Conservation (phyloP, 2,329 filamentous ascomycete species). For the Aurifilum marmelostoma region DNA sequence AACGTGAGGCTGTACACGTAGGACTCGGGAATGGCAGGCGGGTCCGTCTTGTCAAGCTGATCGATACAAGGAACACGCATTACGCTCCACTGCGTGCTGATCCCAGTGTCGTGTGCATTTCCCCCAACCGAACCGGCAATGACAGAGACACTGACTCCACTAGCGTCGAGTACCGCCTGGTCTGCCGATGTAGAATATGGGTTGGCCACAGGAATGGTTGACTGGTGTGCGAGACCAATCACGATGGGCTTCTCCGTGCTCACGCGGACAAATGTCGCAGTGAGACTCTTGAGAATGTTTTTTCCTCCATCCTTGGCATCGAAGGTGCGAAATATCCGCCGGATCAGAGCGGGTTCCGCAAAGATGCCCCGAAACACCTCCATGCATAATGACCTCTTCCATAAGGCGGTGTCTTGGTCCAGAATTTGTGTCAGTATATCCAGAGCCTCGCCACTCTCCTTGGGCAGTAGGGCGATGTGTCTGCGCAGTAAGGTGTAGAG, state of each 20-base stretch:
- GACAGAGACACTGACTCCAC: constrained; percentile 77
- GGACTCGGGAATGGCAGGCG: constrained; percentile 83
- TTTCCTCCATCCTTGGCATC: constrained; percentile 75
- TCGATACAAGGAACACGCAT: constrained; percentile 88
- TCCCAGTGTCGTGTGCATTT: constrained; percentile 71
- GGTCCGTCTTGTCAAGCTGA: constrained; percentile 88
- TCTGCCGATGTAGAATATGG: constrained; percentile 67
- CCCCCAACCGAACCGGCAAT: constrained; percentile 73
- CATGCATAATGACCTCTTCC: constrained; percentile 90
- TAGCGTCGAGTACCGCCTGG: constrained; percentile 86
- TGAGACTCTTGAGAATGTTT: constrained; percentile 77
- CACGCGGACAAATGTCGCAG: constrained; percentile 86
- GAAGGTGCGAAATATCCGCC: constrained; percentile 79
- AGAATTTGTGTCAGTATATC: constrained; percentile 82
- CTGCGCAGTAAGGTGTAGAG: constrained; percentile 79
- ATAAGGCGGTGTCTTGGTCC: constrained; percentile 80
- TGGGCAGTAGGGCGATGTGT: constrained; percentile 73
- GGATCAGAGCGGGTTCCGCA: constrained; percentile 74
- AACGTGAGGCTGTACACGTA: constrained; percentile 91
- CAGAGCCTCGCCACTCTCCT: constrained; percentile 82
- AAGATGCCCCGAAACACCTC: constrained; percentile 89
- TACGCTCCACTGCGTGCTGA: constrained; percentile 90
- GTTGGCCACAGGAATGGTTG: constrained; percentile 72
- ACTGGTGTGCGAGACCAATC: constrained; percentile 88
- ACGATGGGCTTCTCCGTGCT: constrained; percentile 88